These are phyloP conservation scores for Coprinopsis strossmayeri DNA, from an alignment of 768 basidiomycete genomes.

Conservation along the genomic window DNA sequence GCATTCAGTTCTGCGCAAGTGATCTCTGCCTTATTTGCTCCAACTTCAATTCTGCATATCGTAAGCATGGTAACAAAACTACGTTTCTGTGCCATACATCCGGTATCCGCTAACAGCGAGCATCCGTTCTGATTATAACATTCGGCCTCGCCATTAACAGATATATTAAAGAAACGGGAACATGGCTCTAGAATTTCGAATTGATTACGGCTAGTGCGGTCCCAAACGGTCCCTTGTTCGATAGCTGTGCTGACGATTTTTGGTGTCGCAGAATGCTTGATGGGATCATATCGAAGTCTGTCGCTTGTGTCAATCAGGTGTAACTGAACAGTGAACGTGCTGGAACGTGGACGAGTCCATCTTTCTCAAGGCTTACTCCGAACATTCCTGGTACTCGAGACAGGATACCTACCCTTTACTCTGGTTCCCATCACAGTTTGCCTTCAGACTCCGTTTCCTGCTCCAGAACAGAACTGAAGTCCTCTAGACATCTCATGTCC, in stretches of 20 bases:
- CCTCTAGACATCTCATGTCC: neutral
- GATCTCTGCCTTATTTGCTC: neutral
- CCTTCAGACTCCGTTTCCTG: neutral
- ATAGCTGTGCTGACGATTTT: neutral
- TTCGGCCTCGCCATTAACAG: conserved; percentile 5
- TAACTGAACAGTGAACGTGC: neutral
- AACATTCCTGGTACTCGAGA: conserved; percentile 5
- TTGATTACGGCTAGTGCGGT: too few species aligned
- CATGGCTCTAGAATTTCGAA: neutral
- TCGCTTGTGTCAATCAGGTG: conserved; percentile 10
- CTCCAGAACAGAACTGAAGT: neutral
- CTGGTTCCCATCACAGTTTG: conserved; percentile 4
- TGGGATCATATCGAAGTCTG: conserved; percentile 5
- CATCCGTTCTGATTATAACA: conserved; percentile 8
- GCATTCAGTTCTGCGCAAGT: neutral
- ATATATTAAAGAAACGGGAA: conserved; percentile 6
- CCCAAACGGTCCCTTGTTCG: neutral
- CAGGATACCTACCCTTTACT: conserved; percentile 1
- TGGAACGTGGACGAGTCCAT: neutral
- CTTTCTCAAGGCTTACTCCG: conserved; percentile 3
- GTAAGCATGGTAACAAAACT: conserved; percentile 4
- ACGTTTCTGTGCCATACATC: conserved; percentile 15
- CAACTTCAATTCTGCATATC: neutral
- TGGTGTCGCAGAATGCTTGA: conserved; percentile 1
- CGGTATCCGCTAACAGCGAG: too few species aligned